Evolutionary conservation across 2,329 filamentous ascomycete genomes (phyloP).

Genomic region (Proliferodiscus dingleyae): DNA sequence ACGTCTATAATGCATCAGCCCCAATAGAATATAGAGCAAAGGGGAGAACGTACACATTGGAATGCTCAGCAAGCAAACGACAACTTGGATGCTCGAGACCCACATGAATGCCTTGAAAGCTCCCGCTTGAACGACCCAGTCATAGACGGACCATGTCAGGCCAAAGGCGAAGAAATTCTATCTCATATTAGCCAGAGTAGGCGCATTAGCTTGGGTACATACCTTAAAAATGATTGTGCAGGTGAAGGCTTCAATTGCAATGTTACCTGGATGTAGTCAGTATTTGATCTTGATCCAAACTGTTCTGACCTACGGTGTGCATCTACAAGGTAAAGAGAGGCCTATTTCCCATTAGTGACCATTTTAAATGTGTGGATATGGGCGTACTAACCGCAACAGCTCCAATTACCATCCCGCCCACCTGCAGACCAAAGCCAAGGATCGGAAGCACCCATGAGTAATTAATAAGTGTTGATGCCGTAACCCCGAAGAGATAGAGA

Average conservation of each 20-base stretch:
- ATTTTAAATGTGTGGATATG: too few relatives aligned
- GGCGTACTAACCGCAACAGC: conserved; percentile 66
- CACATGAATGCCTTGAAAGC: conserved; percentile 60
- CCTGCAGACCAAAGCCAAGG: conserved; percentile 79
- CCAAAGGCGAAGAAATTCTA: conserved; percentile 82
- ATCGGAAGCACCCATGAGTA: conserved; percentile 68
- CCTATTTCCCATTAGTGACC: not conserved
- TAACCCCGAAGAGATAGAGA: conserved; percentile 79
- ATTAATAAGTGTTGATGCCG: conserved; percentile 54
- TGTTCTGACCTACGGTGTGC: conserved; percentile 65
- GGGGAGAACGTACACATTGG: conserved; percentile 66
- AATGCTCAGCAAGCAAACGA: conserved; percentile 67
- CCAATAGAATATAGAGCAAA: not conserved
- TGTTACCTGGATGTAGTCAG: conserved; percentile 51
- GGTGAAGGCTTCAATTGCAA: conserved; percentile 83
- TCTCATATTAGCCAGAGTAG: not conserved
- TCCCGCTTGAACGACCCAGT: conserved; percentile 71
- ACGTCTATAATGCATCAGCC: conserved; percentile 50
- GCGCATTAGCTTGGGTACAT: not conserved
- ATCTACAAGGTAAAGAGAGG: conserved; percentile 76
- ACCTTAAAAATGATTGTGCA: conserved; percentile 82
- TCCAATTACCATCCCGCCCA: conserved; percentile 85
- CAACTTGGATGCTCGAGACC: conserved; percentile 72
- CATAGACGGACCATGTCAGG: conserved; percentile 76
- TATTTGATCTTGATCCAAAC: not conserved